Conservation (phyloP, 2,329 filamentous ascomycete genomes). For the Capronia epimyces region DNA sequence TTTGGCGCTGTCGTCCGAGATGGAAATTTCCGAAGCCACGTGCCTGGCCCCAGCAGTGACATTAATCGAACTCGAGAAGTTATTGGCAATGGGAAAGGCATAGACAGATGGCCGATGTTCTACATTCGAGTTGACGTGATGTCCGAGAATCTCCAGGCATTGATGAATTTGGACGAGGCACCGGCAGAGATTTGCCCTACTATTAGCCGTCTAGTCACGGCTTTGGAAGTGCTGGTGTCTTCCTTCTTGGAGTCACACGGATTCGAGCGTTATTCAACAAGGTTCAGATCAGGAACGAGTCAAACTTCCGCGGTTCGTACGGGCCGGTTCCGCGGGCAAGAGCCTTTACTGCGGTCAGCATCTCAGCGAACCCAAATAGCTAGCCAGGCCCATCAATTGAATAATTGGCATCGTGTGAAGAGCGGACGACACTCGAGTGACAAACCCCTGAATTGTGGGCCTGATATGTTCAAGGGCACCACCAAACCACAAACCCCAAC, state of each 20-base stretch:
- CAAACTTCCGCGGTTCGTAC: not conserved
- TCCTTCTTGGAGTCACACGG: slow-evolving; percentile 71
- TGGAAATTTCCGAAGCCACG: not conserved
- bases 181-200: not conserved
- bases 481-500: not conserved
- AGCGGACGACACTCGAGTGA: slow-evolving; percentile 1
- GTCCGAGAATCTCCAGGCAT: slow-evolving; percentile 30
- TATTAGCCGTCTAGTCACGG: slow-evolving; percentile 7
- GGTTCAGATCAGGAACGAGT: not conserved
- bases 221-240: slow-evolving; percentile 52
- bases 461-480: not conserved
- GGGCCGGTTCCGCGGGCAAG: not conserved
- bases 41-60: slow-evolving; percentile 25
- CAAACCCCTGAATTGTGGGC: slow-evolving; percentile 7
- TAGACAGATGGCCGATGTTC: slow-evolving; percentile 88
- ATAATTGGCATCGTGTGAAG: slow-evolving; percentile 19
- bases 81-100: slow-evolving; percentile 48
- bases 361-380: not conserved
- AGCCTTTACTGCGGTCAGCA: not conserved
- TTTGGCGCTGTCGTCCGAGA: slow-evolving; percentile 61
- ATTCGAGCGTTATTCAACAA: slow-evolving; percentile 44
- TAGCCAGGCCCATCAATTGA: slow-evolving; percentile 6
- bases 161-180: slow-evolving; percentile 34
- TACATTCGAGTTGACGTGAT: slow-evolving; percentile 60
- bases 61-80: slow-evolving; percentile 35